phyloP scores from a whole-genome alignment of 2,329 filamentous ascomycete genomes.

The Colletotrichum destructivum region DNA sequence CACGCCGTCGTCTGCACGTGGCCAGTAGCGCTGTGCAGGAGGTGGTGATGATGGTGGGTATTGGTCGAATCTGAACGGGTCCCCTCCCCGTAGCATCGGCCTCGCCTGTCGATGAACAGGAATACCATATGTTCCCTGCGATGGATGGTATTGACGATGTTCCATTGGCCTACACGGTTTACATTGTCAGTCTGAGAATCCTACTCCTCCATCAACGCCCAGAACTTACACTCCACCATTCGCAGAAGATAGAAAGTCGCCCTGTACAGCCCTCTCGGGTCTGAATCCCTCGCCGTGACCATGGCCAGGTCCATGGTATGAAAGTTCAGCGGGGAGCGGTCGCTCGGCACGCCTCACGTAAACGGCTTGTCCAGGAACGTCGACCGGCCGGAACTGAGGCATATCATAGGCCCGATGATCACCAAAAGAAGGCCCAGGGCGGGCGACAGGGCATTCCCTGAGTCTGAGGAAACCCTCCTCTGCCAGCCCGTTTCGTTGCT shows the following conservation, averaged over 20 bases:
- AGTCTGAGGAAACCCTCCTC: constrained; percentile 39
- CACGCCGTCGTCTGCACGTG: constrained; percentile 48
- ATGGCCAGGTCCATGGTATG: constrained; percentile 5
- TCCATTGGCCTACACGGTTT: neutral
- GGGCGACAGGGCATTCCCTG: constrained; percentile 21
- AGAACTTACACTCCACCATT: constrained; percentile 30
- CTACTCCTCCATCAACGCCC: neutral
- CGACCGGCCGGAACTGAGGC: neutral
- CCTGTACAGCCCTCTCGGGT: constrained; percentile 2
- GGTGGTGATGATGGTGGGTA: constrained; percentile 41
- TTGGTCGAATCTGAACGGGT: constrained; percentile 21
- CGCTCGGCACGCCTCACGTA: constrained; percentile 31
- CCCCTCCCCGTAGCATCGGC: neutral
- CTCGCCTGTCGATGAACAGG: constrained; percentile 29
- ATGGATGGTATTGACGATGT: constrained; percentile 41
- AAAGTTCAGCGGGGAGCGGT: constrained; percentile 1
- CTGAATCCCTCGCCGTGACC: constrained; percentile 4
- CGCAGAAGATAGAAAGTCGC: constrained; percentile 10
- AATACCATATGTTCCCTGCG: constrained; percentile 36
- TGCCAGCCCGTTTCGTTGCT: constrained; percentile 19
- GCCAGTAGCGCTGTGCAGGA: constrained; percentile 43
- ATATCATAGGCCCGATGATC: neutral
- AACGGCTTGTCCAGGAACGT: constrained; percentile 21
- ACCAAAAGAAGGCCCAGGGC: neutral
- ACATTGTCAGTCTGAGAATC: neutral